Evolutionary conservation across 768 basidiomycete species (phyloP), one percentile per base, ranked within the genome.

Genomic region (Tulasnella sp.): DNA sequence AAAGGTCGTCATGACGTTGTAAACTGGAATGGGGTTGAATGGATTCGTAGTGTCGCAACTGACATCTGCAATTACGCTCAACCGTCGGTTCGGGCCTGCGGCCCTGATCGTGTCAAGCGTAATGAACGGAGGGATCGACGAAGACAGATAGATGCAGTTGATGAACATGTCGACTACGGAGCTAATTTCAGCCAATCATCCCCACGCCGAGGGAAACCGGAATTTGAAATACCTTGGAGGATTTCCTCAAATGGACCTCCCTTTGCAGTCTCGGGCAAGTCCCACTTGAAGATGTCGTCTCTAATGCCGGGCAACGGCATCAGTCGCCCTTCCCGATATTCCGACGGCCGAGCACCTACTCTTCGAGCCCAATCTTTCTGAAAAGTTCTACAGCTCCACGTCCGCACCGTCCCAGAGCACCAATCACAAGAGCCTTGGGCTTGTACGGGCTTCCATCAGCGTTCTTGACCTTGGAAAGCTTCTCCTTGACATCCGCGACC

Each of bases 21-120:
- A 99, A 80, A 99, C 92, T 12, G 98, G 98, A 82, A 99, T 93
- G 0, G 98, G 98, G 85, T 99, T 99, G 89, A 93, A 93, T 21
- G 98, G 97, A 85, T 99, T 99, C 77, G 96, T 99, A 34, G 97
- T 99, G 85, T 99, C 98, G 87, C 98, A 99, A 85, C 95, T 97
- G 83, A 99, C 98, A 83, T 99, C 98, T 36, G 98, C 98, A 72
- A 98, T 91, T 39, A 97, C 92, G 34, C 90, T 88, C 80, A 99
- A 86, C 79, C 88, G 88, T 80, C 98, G 89, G 24, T 86, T 82
- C 77, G 87, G 85, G 36, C 96, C 95, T 18, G 93, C 94, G 31
- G 88, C 88, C n/a, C 85, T 85, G 81, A 98, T 92, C 80, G 90
- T 90, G 62, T 93, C 90, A 38, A 86, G 84, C 5, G 91, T 91